Conservation (phyloP, 768 basidiomycete species). For the Tylopilus subfusipes region DNA sequence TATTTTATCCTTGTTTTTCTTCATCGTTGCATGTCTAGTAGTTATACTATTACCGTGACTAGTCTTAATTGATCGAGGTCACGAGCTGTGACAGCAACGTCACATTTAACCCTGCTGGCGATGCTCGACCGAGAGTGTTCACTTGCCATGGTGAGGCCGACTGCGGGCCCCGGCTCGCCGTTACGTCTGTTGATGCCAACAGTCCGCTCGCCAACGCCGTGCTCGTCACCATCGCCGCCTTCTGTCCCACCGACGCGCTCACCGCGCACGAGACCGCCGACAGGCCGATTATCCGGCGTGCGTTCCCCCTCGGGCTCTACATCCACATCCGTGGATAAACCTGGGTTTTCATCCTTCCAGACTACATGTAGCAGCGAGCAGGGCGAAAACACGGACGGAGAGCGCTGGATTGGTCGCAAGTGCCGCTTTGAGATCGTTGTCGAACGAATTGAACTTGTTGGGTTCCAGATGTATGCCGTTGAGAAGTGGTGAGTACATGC, state of each 20-base stretch:
- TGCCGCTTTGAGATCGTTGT: conserved; percentile 49
- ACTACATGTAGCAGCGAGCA: conserved; percentile 10
- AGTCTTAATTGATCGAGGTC: conserved; percentile 5
- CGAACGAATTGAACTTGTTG: conserved; percentile 43
- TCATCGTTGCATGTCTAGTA: background rate
- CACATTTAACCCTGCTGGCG: conserved; percentile 3
- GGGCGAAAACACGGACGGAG: conserved; percentile 20
- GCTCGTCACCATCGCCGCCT: conserved; percentile 4
- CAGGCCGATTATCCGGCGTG: conserved; percentile 27
- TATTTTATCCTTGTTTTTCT: background rate
- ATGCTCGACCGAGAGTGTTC: background rate
- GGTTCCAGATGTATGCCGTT: conserved; percentile 83
- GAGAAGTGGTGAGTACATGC: conserved; percentile 65
- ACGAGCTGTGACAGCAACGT: conserved; percentile 9
- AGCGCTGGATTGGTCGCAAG: conserved; percentile 44
- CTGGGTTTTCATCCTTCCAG: conserved; percentile 4
- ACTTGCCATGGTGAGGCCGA: conserved; percentile 17
- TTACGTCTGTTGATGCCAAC: conserved; percentile 33
- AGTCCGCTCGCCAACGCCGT: conserved; percentile 24
- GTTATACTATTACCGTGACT: background rate
- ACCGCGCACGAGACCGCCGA: conserved; percentile 23
- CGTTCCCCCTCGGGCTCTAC: conserved; percentile 34
- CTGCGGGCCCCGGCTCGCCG: conserved; percentile 1
- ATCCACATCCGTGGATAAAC: conserved; percentile 18
- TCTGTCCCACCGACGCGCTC: conserved; percentile 19